These are phyloP conservation scores for Candida alai DNA, from an alignment of 805 yeast species.

Conservation along the genomic window DNA sequence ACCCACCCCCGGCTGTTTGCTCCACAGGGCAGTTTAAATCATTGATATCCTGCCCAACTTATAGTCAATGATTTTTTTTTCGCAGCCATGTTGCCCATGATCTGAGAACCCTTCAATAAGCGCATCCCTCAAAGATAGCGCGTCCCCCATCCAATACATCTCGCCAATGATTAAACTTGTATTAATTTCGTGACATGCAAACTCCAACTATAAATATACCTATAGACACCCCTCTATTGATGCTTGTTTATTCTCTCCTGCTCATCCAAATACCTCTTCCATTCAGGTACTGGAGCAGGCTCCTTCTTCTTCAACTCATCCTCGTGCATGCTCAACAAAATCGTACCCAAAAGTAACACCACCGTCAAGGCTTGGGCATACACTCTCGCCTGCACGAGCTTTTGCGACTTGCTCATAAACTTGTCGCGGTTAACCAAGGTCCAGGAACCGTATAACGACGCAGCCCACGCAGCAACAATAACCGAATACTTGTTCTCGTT, in stretches of 20 bases:
- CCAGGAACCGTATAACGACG: slow-evolving; percentile 77
- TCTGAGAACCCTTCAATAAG: too few species aligned
- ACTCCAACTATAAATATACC: too few species aligned
- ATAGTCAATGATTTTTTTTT: too few species aligned
- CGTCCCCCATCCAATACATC: too few species aligned
- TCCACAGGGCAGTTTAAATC: too few species aligned
- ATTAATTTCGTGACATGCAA: too few species aligned
- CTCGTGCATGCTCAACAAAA: slow-evolving; percentile 61
- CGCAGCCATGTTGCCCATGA: too few species aligned
- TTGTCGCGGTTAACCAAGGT: slow-evolving; percentile 63
- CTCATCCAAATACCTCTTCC: slow-evolving; percentile 29
- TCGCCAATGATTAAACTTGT: too few species aligned
- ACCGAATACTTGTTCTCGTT: slow-evolving; percentile 60
- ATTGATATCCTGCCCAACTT: too few species aligned
- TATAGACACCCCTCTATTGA: too few species aligned
- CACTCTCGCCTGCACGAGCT: slow-evolving; percentile 82
- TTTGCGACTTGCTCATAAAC: slow-evolving; percentile 67
- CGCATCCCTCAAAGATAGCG: too few species aligned
- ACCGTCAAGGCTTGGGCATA: slow-evolving; percentile 83
- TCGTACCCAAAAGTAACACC: slow-evolving; percentile 59
- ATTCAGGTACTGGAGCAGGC: slow-evolving; percentile 30
- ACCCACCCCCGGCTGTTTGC: too few species aligned
- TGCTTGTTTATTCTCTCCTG: slow-evolving; percentile 14
- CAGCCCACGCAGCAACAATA: slow-evolving; percentile 75
- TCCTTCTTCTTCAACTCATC: slow-evolving; percentile 42